Evolutionary conservation across 192 early-diverging fungal species (phyloP), one percentile per base, ranked within the genome.

Genomic region (Linderina pennispora): DNA sequence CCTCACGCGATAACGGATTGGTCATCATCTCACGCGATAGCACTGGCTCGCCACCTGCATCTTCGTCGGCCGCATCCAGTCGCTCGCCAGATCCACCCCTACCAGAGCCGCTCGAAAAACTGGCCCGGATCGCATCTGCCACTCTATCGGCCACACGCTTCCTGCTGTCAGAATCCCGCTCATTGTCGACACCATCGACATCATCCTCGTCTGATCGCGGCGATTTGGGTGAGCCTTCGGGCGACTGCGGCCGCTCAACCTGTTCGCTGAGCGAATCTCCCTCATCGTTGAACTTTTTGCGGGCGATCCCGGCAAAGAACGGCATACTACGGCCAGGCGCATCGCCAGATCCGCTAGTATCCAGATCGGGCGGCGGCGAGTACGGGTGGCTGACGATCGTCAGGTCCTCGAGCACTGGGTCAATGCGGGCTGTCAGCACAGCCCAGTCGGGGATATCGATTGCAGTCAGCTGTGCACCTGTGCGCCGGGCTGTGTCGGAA

Each of bases 301-400:
- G 52, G 21, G 46, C 50, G 18, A 71, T 53, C 17, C 52, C 52
- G 10, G 67, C 55, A 59, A 71, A 71, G 17, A 71, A 71, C 9
- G 67, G 45, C 67, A 71, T 71, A 3, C 46, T 40, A 9, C 51
- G 46, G 16, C 67, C 51, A n/a, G n/a, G n/a, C 16, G 26, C 26
- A 16, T 52, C 44, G 16, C 40, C 41, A 19, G 41, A 34, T 4
- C 18, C 50, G 4, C 26, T 24, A 0, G 50, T 15, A 7, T 48
- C 62, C 20, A 73, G 34, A 38, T 73, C 69, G 1, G 69, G 62
- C 11, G 69, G 69, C 18, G 69, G 69, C 11, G 47, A 47, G 42
- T 73, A 73, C 17, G 69, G 62, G 4, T 65, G 63, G 24, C 69
- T 62, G 19, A 73, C 63, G 35, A 73, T 73, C 9, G 69, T 73